Evolutionary conservation across 257 asterid genomes (phyloP), one percentile per base, ranked within the genome.

Genomic region (Plantago major): DNA sequence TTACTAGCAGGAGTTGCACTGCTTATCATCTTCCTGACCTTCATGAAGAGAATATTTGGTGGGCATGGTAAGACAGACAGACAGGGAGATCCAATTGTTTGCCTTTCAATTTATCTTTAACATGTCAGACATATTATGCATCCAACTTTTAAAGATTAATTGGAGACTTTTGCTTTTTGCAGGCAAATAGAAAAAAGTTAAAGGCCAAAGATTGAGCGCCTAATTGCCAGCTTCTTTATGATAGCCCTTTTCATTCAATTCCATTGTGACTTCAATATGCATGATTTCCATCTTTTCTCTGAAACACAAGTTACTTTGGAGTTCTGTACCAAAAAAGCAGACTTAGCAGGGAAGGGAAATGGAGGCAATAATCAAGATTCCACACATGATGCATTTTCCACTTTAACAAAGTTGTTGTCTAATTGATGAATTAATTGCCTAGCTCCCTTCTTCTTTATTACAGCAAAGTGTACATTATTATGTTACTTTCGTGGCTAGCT

Each of bases 1-100:
- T 69, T 90, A 49, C 66, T 90, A 59, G 98, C 96, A 51, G 96
- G 88, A 50, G 81, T 80, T 49, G 98, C 96, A 40, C 64, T 88
- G 67, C 55, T 88, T 58, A 90, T 90, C 61, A 81, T 90, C 70
- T 78, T 90, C 77, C 85, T 90, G 60, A 82, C 96, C 55, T 90
- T 90, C 71, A 62, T 88, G 63, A 79, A 84, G 67, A 85, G 94
- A 76, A 37, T 76, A 9, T 78, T 62, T 55, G 76, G 80, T 9
- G 76, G 84, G 63, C 75, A 78, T 59, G 92, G 95, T 87, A 37
- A 74, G 68, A 54, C 0, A 13, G 68, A 54, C 0, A 13, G 7
- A 10, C 26, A 22, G 26, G 26, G 2, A 22, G 26, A 22, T 22
- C 26, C 26, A 22, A 22, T 22, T 22, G 26, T 22, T 22, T 22